Conservation (phyloP, 805 yeast genomes). For the Sugiyamaella americana region DNA sequence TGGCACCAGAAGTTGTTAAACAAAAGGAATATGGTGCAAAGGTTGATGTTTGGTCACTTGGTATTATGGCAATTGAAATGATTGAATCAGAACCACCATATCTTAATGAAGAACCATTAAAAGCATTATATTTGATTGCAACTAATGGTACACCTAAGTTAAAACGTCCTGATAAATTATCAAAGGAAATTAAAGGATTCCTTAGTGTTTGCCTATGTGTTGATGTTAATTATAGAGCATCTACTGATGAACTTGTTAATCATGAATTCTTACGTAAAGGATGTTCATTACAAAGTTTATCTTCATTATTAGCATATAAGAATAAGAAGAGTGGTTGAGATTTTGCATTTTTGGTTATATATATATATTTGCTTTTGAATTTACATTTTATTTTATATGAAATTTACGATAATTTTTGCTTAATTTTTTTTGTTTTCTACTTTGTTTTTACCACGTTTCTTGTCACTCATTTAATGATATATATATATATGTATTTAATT, state of each 20-base stretch:
- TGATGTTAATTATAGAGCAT: constrained; percentile 72
- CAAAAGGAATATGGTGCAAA: constrained; percentile 94
- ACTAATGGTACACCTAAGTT: constrained; percentile 94
- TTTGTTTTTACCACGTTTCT: constrained; percentile 1
- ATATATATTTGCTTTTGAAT: not conserved
- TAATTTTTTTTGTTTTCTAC: not conserved
- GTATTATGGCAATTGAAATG: constrained; percentile 98
- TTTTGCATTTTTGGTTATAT: not conserved
- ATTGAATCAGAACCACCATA: constrained; percentile 99
- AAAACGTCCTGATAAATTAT: constrained; percentile 78
- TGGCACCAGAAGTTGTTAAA: constrained; percentile 98
- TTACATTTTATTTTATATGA: not conserved
- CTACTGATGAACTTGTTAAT: constrained; percentile 63
- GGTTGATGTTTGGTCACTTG: constrained; percentile 96
- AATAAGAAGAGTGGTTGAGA: constrained; percentile 6
- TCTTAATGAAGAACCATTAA: constrained; percentile 88
- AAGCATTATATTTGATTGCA: constrained; percentile 90
- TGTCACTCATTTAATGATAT: not conserved
- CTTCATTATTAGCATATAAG: constrained; percentile 20
- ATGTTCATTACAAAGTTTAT: constrained; percentile 18
- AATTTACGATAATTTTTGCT: not conserved
- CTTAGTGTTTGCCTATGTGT: constrained; percentile 76
- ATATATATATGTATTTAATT: constrained; percentile 2
- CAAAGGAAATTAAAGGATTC: constrained; percentile 60
- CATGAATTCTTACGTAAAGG: constrained; percentile 46